Evolutionary conservation across 2,329 filamentous ascomycete genomes (phyloP).

Genomic region (Nothophoma quercina): DNA sequence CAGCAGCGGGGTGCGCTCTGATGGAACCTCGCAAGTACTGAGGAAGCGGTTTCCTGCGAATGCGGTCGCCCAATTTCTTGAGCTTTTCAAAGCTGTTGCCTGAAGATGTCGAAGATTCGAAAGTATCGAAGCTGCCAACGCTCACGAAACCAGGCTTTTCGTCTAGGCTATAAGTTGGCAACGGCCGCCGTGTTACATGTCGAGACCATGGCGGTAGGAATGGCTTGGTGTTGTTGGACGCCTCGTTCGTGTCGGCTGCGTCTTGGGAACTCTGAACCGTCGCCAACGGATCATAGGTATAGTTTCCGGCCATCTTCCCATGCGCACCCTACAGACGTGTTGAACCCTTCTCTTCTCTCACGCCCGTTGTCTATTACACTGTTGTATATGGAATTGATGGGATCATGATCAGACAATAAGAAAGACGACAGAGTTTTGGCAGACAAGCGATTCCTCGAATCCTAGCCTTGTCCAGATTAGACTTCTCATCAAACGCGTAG

Average conservation of each 20-base stretch:
- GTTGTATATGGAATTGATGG: not conserved
- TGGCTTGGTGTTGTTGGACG: not conserved
- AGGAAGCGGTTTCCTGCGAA: constrained; percentile 30
- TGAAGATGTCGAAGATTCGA: constrained; percentile 22
- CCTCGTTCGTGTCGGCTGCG: constrained; percentile 10
- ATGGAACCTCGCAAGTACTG: constrained; percentile 23
- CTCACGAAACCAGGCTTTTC: constrained; percentile 15
- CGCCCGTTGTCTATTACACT: not conserved
- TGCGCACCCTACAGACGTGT: not conserved
- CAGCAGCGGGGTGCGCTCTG: constrained; percentile 26
- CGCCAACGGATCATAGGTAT: constrained; percentile 26
- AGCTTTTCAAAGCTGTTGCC: constrained; percentile 19
- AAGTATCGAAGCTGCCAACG: constrained; percentile 28
- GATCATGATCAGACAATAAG: not conserved
- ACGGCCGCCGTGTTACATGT: constrained; percentile 7
- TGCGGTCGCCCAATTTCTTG: constrained; percentile 26
- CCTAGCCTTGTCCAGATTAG: not conserved
- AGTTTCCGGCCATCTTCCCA: constrained; percentile 14
- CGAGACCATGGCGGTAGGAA: constrained; percentile 1
- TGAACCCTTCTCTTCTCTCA: not conserved
- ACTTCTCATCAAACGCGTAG: constrained; percentile 1
- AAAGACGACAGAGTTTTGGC: not conserved
- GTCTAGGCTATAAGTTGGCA: constrained; percentile 5
- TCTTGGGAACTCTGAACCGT: constrained; percentile 23
- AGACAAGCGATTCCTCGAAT: not conserved